A percentile compares a stretch with the other conserved stretches of the same genome.
Conservation (phyloP, 331 rosid genomes). For the Prunus yedoensis region DNA sequence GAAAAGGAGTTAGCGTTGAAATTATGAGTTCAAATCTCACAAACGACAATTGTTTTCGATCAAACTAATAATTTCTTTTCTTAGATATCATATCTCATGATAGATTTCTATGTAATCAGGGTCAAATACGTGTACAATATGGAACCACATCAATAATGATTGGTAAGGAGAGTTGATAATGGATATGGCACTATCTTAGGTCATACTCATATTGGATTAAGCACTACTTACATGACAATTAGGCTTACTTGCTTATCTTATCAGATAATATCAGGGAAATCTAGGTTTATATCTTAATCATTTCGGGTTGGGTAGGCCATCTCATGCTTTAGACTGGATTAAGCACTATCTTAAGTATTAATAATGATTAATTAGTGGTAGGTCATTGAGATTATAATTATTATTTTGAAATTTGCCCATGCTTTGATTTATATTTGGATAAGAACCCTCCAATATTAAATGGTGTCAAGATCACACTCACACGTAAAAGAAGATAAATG, state of each 20-base stretch:
- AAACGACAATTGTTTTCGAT: too few species aligned
- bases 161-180: neutral
- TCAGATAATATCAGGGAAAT: neutral
- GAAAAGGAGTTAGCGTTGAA: too few species aligned
- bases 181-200: slow-evolving; percentile 6
- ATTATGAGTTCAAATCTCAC: too few species aligned
- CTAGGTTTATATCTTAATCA: neutral
- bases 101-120: neutral
- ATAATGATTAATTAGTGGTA: neutral
- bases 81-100: too few species aligned
- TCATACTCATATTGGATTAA: neutral
- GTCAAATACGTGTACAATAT: neutral
- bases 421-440: neutral
- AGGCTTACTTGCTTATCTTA: neutral
- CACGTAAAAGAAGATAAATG: neutral
- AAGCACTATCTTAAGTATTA: neutral
- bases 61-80: too few species aligned
- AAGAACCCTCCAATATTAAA: neutral
- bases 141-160: neutral
- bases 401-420: slow-evolving; percentile 27
- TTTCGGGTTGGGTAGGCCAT: neutral
- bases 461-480: neutral
- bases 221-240: neutral
- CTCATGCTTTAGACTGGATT: neutral
- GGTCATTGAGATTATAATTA: slow-evolving; percentile 16